Conservation (phyloP, 257 asterid species). For the Euphrasia confusa region DNA sequence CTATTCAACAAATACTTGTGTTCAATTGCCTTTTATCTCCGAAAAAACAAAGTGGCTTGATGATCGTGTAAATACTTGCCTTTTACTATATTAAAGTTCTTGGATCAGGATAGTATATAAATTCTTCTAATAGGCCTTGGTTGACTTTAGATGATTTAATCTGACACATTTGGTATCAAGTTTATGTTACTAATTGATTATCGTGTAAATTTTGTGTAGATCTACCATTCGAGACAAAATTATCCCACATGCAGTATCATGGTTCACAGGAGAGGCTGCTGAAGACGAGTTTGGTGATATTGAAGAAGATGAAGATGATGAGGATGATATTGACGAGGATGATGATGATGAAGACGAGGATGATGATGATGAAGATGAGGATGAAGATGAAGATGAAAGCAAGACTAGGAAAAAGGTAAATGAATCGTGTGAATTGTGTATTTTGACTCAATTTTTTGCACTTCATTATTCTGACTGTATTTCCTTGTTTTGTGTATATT, state of each 20-base stretch:
- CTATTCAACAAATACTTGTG: background rate
- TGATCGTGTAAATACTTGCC: background rate
- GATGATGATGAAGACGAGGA: conserved; percentile 25
- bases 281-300: conserved; percentile 34
- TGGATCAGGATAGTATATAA: background rate
- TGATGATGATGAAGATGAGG: conserved; percentile 36
- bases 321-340: conserved; percentile 34
- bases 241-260: conserved; percentile 80
- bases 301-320: conserved; percentile 31
- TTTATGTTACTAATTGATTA: background rate
- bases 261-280: conserved; percentile 83
- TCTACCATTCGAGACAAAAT: conserved; percentile 70
- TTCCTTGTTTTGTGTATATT: background rate
- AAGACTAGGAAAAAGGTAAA: conserved; percentile 46
- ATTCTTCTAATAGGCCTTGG: background rate
- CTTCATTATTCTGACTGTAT: background rate
- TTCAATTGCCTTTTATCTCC: background rate
- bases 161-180: background rate
- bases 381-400: conserved; percentile 36
- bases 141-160: background rate
- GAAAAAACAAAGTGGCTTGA: background rate
- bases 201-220: conserved; percentile 31
- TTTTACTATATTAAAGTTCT: background rate
- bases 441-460: background rate
- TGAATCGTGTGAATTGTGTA: background rate